Conservation (phyloP, 192 early-diverging fungal genomes). For the Coemansia sp. region DNA sequence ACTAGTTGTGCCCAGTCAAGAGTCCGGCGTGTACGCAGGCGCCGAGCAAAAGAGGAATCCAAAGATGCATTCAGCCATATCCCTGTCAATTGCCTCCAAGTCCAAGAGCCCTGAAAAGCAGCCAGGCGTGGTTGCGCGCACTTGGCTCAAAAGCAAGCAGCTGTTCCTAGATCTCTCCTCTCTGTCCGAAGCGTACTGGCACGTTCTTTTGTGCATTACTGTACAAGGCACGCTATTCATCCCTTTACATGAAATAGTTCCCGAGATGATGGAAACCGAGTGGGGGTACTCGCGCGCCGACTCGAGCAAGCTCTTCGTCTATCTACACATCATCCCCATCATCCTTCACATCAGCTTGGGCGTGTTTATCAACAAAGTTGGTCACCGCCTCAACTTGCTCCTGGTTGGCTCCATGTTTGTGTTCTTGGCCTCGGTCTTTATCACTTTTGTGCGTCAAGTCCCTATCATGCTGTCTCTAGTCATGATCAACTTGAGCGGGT, state of each 20-base stretch:
- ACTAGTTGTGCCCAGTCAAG: constrained; percentile 18
- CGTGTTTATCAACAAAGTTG: constrained; percentile 57
- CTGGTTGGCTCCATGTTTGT: constrained; percentile 36
- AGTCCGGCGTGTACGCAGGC: constrained; percentile 5
- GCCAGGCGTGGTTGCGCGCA: not conserved
- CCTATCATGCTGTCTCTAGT: constrained; percentile 38
- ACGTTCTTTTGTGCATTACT: constrained; percentile 40
- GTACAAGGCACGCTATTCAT: constrained; percentile 53
- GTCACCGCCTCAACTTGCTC: constrained; percentile 51
- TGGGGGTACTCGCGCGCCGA: constrained; percentile 45
- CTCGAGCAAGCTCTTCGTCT: constrained; percentile 52
- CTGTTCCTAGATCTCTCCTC: constrained; percentile 38
- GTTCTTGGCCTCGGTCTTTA: constrained; percentile 40
- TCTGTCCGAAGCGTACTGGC: constrained; percentile 55
- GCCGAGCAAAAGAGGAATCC: not conserved
- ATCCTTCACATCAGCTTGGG: constrained; percentile 56
- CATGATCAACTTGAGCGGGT: constrained; percentile 44
- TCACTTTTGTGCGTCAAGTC: constrained; percentile 34
- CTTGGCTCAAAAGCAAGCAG: constrained; percentile 29
- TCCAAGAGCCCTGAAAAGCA: not conserved
- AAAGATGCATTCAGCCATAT: constrained; percentile 1
- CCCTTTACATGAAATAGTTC: constrained; percentile 47
- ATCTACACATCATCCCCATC: constrained; percentile 58
- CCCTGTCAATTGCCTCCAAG: constrained; percentile 2
- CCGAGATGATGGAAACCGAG: constrained; percentile 53